Evolutionary conservation across 768 basidiomycete species (phyloP).

Genomic region (Mycena kentingensis): DNA sequence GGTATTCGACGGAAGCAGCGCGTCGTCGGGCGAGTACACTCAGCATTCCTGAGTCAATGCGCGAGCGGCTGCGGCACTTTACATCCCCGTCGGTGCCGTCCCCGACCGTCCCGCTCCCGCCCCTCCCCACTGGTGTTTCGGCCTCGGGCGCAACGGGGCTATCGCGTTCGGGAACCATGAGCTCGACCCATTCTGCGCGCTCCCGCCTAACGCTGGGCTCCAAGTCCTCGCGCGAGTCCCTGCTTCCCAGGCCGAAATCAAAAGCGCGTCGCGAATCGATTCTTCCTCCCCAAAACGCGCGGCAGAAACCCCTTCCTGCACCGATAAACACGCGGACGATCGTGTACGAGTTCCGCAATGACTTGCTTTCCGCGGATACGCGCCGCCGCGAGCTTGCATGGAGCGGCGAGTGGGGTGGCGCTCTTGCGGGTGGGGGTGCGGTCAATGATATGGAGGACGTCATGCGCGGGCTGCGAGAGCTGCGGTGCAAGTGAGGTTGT

Average conservation of each 20-base stretch:
- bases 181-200: too few species aligned
- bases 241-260: too few species aligned
- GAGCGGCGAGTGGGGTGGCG: slow-evolving; percentile 18
- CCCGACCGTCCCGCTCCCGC: background rate
- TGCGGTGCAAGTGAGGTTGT: background rate
- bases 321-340: background rate
- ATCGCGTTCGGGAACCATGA: too few species aligned
- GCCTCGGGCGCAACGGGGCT: background rate
- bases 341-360: background rate
- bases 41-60: slow-evolving; percentile 4
- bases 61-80: slow-evolving; percentile 3
- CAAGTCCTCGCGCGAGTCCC: too few species aligned
- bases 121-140: background rate
- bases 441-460: slow-evolving; percentile 12
- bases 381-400: slow-evolving; percentile 9
- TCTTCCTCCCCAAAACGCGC: too few species aligned
- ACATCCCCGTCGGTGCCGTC: too few species aligned
- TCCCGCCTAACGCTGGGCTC: too few species aligned
- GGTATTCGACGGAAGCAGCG: too few species aligned
- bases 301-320: background rate
- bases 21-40: slow-evolving; percentile 16
- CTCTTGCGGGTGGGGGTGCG: too few species aligned
- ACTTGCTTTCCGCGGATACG: too few species aligned
- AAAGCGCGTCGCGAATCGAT: too few species aligned
- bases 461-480: slow-evolving; percentile 10